Evolutionary conservation across 495 filamentous ascomycete species (phyloP).

Genomic region (Evernia prunastri): DNA sequence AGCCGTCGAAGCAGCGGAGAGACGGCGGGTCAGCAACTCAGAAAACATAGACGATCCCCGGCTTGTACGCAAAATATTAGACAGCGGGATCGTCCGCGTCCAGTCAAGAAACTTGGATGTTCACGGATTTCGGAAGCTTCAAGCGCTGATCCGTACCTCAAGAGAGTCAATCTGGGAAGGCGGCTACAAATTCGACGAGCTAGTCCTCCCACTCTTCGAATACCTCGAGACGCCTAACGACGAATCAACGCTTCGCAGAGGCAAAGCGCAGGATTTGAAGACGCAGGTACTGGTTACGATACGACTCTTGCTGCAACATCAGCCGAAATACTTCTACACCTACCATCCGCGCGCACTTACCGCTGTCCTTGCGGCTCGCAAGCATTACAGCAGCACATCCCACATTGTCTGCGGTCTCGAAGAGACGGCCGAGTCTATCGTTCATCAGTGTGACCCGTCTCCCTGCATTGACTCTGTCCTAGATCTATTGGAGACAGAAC

Average conservation of each 20-base stretch:
- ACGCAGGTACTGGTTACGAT: conserved; percentile 78
- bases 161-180: conserved; percentile 46
- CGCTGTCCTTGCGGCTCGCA: conserved; percentile 60
- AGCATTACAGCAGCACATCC: conserved; percentile 43
- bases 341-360: conserved; percentile 61
- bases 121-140: conserved; percentile 82
- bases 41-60: conserved; percentile 39
- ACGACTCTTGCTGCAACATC: conserved; percentile 65
- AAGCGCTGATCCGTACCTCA: conserved; percentile 68
- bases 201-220: conserved; percentile 65
- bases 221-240: conserved; percentile 57
- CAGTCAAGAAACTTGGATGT: conserved; percentile 67
- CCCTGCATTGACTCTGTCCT: conserved; percentile 46
- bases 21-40: conserved; percentile 12
- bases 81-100: conserved; percentile 70
- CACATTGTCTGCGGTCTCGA: conserved; percentile 55
- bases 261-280: conserved; percentile 66
- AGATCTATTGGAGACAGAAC: conserved; percentile 38
- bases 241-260: conserved; percentile 39
- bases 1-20: conserved; percentile 13
- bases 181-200: conserved; percentile 58
- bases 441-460: conserved; percentile 41
- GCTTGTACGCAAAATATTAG: conserved; percentile 53
- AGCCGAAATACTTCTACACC: conserved; percentile 54
- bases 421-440: conserved; percentile 49